Percentiles rank a stretch among this genome's conserved stretches.
Evolutionary conservation across 2,329 filamentous ascomycete species (phyloP).

Genomic region (Ceratocystis variospora): DNA sequence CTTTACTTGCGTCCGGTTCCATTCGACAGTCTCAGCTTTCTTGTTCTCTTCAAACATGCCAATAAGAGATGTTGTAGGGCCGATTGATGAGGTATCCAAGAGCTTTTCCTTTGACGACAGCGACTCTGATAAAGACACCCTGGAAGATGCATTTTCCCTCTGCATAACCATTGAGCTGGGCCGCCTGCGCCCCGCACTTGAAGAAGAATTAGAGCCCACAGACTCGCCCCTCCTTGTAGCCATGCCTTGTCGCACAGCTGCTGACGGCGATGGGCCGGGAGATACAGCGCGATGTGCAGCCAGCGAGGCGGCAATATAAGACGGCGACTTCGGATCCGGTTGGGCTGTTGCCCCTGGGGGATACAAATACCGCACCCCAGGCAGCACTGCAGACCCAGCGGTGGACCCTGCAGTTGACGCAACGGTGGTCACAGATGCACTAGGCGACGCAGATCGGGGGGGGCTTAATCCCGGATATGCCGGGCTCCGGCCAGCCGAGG

Average conservation of each 20-base stretch:
- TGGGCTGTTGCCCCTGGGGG: slow-evolving; percentile 3
- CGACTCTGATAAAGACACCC: not conserved
- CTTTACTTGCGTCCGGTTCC: not conserved
- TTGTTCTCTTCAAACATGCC: slow-evolving; percentile 49
- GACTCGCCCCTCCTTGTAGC: slow-evolving; percentile 9
- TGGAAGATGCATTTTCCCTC: not conserved
- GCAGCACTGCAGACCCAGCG: not conserved
- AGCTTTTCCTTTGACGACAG: not conserved
- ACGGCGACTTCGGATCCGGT: slow-evolving; percentile 8
- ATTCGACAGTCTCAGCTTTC: not conserved
- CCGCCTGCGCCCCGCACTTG: slow-evolving; percentile 22
- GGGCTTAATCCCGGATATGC: not conserved
- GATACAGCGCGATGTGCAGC: slow-evolving; percentile 27
- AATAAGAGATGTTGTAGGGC: slow-evolving; percentile 50
- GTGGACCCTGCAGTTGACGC: not conserved
- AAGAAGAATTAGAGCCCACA: slow-evolving; percentile 21
- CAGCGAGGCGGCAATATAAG: slow-evolving; percentile 40
- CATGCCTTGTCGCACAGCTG: not conserved
- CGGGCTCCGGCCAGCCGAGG: not conserved
- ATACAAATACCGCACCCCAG: slow-evolving; percentile 7
- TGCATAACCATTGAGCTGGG: slow-evolving; percentile 24
- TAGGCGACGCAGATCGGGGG: not conserved
- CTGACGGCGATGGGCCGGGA: not conserved
- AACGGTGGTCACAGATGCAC: slow-evolving; percentile 4
- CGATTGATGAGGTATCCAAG: slow-evolving; percentile 44